Evolutionary conservation across 202 grass and related monocot species (phyloP).

Genomic region (Cymbopogon flexuosus): DNA sequence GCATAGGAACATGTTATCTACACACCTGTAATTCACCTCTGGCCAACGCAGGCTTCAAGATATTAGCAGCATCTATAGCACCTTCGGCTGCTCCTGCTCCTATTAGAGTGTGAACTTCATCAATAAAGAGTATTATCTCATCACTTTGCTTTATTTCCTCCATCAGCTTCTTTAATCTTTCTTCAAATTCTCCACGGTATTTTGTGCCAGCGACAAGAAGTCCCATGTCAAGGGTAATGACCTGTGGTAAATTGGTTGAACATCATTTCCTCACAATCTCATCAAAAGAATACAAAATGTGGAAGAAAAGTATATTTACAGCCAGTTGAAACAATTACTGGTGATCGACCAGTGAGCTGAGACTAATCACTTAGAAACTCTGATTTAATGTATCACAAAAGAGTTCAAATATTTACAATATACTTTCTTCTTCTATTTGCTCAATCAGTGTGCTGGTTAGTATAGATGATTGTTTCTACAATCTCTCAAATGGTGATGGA

Average conservation of each 20-base stretch:
- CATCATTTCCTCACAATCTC: not conserved
- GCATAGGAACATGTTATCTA: not conserved
- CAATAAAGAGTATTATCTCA: constrained; percentile 86
- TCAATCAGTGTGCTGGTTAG: not conserved
- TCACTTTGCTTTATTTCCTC: constrained; percentile 89
- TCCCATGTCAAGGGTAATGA: constrained; percentile 93
- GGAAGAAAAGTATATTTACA: not conserved
- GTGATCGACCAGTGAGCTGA: not conserved
- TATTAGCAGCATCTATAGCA: constrained; percentile 92
- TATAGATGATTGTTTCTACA: not conserved
- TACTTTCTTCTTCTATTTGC: not conserved
- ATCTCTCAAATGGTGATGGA: not conserved
- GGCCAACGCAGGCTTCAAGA: constrained; percentile 78
- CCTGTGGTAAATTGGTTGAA: constrained; percentile 32
- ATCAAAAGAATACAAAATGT: not conserved
- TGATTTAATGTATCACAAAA: not conserved
- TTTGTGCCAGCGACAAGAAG: constrained; percentile 90
- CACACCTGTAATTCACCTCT: constrained; percentile 89
- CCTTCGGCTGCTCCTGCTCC: constrained; percentile 89
- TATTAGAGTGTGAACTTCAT: constrained; percentile 88
- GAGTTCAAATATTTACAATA: not conserved
- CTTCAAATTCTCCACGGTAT: constrained; percentile 89
- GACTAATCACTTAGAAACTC: not conserved
- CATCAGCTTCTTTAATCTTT: constrained; percentile 81
- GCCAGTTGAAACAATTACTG: not conserved